Evolutionary conservation across 1,284 basidiomycete genomes (phyloP), one percentile per base, ranked within the genome.

Genomic region (Cryptococcus hybrid): DNA sequence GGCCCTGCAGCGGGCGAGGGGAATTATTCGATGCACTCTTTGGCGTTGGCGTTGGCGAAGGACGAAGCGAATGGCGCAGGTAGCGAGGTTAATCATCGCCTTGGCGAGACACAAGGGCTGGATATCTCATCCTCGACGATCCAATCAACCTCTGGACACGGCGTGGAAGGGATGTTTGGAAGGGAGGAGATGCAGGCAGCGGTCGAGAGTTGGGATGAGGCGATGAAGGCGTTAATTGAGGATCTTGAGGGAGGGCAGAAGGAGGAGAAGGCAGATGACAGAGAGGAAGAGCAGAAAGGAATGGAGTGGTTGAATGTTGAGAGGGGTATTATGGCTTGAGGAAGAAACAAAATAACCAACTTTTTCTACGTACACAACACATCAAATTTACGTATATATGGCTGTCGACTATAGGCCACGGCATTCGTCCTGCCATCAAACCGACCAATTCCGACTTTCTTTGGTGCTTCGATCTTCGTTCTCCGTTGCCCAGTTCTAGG

Each of bases 1-100:
- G 72, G 69, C 72, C 72, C 72, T 68, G 72, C 72, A 74, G 72
- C 72, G 72, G 72, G 72, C 67, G 72, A 74, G 62, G 69, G 60
- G 55, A 64, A 58, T 57, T 54, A 52, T 51, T 51, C 50, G 54
- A 43, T 15, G 47, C 38, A 49, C 48, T 57, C 39, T 52, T 57
- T 59, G 59, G 51, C 58, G 58, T 54, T 60, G 57, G 56, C 61
- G 47, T 18, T 55, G 53, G 47, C 18, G 54, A 62, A 55, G 64
- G 63, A 64, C 49, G 30, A 42, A 18, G 45, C 54, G 69, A 51
- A 47, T 74, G 67, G 57, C 52, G 47, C 55, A 56, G 51, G 68
- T 73, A 58, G 73, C 71, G 48, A 63, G 68, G 59, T 61, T 74
- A 55, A 56, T 76, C 51, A 67, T 74, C 51, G 67, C 65, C 34